Conservation (phyloP, 2,329 filamentous ascomycete species). For the Lizonia empirigonia region DNA sequence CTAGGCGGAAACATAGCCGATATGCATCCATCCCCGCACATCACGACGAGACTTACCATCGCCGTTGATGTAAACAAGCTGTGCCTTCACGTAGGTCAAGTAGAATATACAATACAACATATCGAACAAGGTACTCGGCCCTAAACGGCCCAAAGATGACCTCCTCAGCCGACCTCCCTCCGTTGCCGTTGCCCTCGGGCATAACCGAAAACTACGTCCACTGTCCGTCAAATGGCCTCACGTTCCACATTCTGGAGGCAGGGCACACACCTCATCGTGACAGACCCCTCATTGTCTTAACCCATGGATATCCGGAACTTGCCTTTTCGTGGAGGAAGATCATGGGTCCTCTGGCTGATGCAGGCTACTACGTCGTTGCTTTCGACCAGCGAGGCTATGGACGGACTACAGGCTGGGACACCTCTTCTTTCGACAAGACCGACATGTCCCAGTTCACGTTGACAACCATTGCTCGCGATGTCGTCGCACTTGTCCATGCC, state of each 20-base stretch:
- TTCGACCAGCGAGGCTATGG: slow-evolving; percentile 73
- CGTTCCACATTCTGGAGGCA: slow-evolving; percentile 65
- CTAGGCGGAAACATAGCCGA: slow-evolving; percentile 7
- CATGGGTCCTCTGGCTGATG: slow-evolving; percentile 61
- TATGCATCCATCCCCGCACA: slow-evolving; percentile 7
- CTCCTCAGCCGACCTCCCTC: slow-evolving; percentile 34
- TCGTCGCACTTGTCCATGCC: slow-evolving; percentile 64
- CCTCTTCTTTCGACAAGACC: slow-evolving; percentile 55
- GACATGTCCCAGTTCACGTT: slow-evolving; percentile 63
- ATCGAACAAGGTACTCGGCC: not conserved
- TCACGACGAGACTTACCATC: not conserved
- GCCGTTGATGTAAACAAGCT: no score
- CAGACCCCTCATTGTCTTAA: slow-evolving; percentile 64
- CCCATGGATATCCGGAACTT: slow-evolving; percentile 71
- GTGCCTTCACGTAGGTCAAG: no score
- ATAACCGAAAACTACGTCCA: slow-evolving; percentile 63
- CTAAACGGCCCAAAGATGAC: not conserved
- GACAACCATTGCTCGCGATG: slow-evolving; percentile 65
- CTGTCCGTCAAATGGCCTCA: slow-evolving; percentile 61
- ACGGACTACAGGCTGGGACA: slow-evolving; percentile 66
- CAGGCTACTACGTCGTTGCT: slow-evolving; percentile 69
- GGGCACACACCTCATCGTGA: slow-evolving; percentile 50
- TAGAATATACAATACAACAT: not conserved
- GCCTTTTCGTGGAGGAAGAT: slow-evolving; percentile 73
- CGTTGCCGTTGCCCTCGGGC: slow-evolving; percentile 61